phyloP scores from a whole-genome alignment of 192 early-diverging fungal genomes.

The Coemansia pectinata region DNA sequence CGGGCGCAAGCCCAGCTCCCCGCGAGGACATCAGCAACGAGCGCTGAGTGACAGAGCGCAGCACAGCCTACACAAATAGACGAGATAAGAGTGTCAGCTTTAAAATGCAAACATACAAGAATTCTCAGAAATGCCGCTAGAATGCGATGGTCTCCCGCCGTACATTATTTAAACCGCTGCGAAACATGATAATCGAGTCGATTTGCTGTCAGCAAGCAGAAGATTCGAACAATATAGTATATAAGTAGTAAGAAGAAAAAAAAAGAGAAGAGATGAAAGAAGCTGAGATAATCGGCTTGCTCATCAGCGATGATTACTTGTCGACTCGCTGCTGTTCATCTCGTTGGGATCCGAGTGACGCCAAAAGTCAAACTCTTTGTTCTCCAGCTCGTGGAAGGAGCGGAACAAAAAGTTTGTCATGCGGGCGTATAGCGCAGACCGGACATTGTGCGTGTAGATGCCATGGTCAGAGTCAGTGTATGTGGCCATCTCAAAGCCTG shows the following conservation, averaged over 20 bases:
- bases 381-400: slow-evolving; percentile 57
- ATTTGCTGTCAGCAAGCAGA: not conserved
- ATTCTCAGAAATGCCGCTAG: not conserved
- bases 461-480: slow-evolving; percentile 91
- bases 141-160: not conserved
- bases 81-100: not conserved
- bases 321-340: not conserved
- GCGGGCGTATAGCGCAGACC: slow-evolving; percentile 63
- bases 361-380: slow-evolving; percentile 51
- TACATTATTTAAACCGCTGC: slow-evolving; percentile 9
- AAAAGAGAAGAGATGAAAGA: slow-evolving; percentile 8
- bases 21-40: slow-evolving; percentile 7
- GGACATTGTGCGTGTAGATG: slow-evolving; percentile 79
- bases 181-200: slow-evolving; percentile 9
- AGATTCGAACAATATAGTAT: not conserved
- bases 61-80: slow-evolving; percentile 19
- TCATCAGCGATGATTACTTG: not conserved
- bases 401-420: slow-evolving; percentile 60
- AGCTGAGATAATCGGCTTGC: not conserved
- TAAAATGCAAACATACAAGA: not conserved
- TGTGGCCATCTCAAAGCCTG: slow-evolving; percentile 81
- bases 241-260: not conserved
- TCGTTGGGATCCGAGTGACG: slow-evolving; percentile 35
- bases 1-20: not conserved
- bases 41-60: slow-evolving; percentile 11